Base-by-base conservation (phyloP, 1,284 basidiomycete species). In the Ceratobasidium sp. region DNA sequence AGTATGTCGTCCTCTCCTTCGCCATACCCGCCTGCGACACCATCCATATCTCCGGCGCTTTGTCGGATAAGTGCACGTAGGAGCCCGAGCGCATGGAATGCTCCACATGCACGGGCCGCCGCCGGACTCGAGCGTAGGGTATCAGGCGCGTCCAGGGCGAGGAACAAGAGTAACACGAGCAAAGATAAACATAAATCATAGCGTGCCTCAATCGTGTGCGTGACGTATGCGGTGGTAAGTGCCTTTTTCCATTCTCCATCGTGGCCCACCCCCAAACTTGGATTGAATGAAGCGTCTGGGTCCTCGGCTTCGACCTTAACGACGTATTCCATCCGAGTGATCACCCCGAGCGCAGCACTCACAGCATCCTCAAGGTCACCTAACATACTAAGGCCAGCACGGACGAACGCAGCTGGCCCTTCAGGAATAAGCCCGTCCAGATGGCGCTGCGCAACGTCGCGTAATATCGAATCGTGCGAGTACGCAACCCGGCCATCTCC, bases 41-140 rank as follows among this genome's bases (percentile, higher is more conserved):
- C 63, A 11, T 81, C 79, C 31, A 82, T 78, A 77, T 86, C 84
- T 13, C 84, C 87, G 31, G 86, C 86, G 73, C 91, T 87, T 79
- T 90, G 90, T 72, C 84, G 83, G 24, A 85, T 82, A 62, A 89
- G 83, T 75, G 85, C 86, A 37, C 88, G 89, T 31, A 92, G 81
- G 83, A 91, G 90, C 22, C 89, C 87, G 29, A 90, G 82, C 22
- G 90, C 90, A 39, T 92, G 86, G 79, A 91, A 93, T n/a, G 92
- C 87, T 14, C 90, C 90, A 79, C 93, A 90, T 27, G 69, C 58
- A 31, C 69, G 69, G 11, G 56, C 69, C 1, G 58, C 69, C 16
- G 69, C 69, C 31, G 48, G 56, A 24, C 69, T 72, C 14, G 69
- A 59, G 13, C 51, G 56, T 11, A 72, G n/a, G 1, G 46, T 27